Base-by-base conservation (phyloP, 2,329 filamentous ascomycete species). In the Ascochyta rabiei region DNA sequence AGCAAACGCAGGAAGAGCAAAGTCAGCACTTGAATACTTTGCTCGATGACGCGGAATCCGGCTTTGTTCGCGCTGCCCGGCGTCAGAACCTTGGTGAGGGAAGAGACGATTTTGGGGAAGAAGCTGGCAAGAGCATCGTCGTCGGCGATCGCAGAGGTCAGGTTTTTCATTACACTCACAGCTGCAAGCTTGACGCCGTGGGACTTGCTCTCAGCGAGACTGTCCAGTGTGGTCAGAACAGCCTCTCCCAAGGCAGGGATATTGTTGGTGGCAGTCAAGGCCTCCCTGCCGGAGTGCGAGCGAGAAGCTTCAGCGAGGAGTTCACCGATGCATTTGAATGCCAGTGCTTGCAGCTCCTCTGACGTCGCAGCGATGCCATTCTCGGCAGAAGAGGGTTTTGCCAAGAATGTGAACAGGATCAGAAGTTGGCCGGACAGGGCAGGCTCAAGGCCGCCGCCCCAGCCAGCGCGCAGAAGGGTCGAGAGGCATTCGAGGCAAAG, bases 51-150 rank as follows among this genome's bases (percentile, higher is more conserved):
- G 35, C 82, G 84, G 61, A 82, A 86, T 42, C 82, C 80, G 30
- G 84, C 79, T 43, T 84, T 81, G 61, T 83, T 81, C 35, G 83
- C 80, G n/a, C 81, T 84, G 0, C 87, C 89, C 0, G 86, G 86
- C 4, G 89, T 88, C 45, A 96, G 77, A 0, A 91, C 79, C 66
- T 89, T 93, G 2, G 89, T 87, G 21, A 99, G 78, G 1, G 87
- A 86, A 3, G 95, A 98, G 0, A 96, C 85, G 0, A 91, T 91
- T 9, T 93, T 91, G 0, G 96, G 95, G 37, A 98, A 81, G 67
- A 99, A 95, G 57, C 85, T 93, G 9, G 91, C 90, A 51, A 96
- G 79, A 2, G 90, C 86, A n/a, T 89, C 83, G 41, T 83, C 84
- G 65, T 95, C 89, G 47, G 83, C 86, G 38, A 96, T 81, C 19